A percentile compares a stretch with the other conserved stretches of the same genome.
Conservation (phyloP, 108 stramenopile species). For the Poteriospumella lacustris region DNA sequence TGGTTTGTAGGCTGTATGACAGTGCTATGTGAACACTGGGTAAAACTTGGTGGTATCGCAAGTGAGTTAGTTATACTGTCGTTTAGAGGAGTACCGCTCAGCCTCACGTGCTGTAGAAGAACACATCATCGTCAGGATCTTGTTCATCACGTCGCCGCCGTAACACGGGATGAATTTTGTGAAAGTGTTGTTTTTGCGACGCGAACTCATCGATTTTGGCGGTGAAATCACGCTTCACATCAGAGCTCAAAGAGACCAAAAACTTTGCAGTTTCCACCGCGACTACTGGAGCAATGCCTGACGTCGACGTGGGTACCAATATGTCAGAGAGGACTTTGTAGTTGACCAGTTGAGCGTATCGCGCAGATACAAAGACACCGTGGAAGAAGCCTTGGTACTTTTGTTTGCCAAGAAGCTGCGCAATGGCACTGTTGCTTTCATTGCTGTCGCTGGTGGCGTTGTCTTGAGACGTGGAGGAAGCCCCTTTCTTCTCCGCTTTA, state of each 20-base stretch:
- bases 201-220: slow-evolving; percentile 10
- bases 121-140: slow-evolving; percentile 4
- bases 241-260: not conserved
- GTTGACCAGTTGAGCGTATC: slow-evolving; percentile 4
- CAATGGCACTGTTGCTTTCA: too few species aligned
- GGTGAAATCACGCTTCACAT: not conserved
- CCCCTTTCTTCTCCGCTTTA: not conserved
- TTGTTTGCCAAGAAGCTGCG: not conserved
- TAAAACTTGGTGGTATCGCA: too few species aligned
- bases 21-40: too few species aligned
- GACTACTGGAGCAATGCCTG: not conserved
- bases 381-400: not conserved
- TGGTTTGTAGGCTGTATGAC: too few species aligned
- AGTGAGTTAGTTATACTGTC: too few species aligned
- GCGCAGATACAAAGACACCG: slow-evolving; percentile 15
- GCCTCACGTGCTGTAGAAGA: not conserved
- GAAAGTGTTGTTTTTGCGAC: too few species aligned
- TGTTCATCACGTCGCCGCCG: not conserved
- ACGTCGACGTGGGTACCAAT: not conserved
- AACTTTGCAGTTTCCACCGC: slow-evolving; percentile 25
- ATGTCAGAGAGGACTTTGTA: not conserved
- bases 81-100: too few species aligned
- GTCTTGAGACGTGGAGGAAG: not conserved
- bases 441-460: too few species aligned
- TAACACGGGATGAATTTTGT: not conserved